Conservation (phyloP, 2,329 filamentous ascomycete species). For the Hypoxylon sp. region DNA sequence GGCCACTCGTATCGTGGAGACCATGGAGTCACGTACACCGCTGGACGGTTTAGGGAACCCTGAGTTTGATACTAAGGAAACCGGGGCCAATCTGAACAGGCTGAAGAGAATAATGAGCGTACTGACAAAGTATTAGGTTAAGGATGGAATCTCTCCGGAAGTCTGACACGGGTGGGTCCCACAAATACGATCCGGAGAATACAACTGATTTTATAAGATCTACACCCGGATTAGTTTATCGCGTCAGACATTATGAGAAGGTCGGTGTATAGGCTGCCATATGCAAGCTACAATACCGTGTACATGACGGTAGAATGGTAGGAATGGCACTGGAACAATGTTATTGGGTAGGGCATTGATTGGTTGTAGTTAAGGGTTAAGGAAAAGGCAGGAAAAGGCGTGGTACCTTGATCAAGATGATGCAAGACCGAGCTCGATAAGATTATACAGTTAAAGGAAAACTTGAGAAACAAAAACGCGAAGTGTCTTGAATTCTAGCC, state of each 20-base stretch:
- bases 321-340: constrained; percentile 20
- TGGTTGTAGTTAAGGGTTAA: constrained; percentile 16
- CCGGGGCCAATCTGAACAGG: constrained; percentile 36
- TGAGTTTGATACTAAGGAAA: constrained; percentile 30
- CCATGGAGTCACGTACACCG: constrained; percentile 34
- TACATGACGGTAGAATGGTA: constrained; percentile 4
- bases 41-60: constrained; percentile 32
- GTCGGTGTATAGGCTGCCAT: constrained; percentile 12
- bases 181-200: constrained; percentile 26
- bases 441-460: constrained; percentile 13
- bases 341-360: constrained; percentile 26
- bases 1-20: constrained; percentile 18
- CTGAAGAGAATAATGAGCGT: constrained; percentile 39
- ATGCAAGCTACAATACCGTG: constrained; percentile 21
- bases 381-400: constrained; percentile 12
- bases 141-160: constrained; percentile 20
- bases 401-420: constrained; percentile 40
- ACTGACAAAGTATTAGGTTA: constrained; percentile 30
- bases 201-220: constrained; percentile 27
- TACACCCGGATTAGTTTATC: constrained; percentile 30
- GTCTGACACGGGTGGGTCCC: constrained; percentile 27
- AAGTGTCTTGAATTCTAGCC: constrained; percentile 19
- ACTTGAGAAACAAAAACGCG: constrained; percentile 21
- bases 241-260: constrained; percentile 14
- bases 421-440: constrained; percentile 36